Evolutionary conservation across 352 stramenopile genomes (phyloP), one percentile per base, ranked within the genome.

Genomic region (Phytopythium vexans): DNA sequence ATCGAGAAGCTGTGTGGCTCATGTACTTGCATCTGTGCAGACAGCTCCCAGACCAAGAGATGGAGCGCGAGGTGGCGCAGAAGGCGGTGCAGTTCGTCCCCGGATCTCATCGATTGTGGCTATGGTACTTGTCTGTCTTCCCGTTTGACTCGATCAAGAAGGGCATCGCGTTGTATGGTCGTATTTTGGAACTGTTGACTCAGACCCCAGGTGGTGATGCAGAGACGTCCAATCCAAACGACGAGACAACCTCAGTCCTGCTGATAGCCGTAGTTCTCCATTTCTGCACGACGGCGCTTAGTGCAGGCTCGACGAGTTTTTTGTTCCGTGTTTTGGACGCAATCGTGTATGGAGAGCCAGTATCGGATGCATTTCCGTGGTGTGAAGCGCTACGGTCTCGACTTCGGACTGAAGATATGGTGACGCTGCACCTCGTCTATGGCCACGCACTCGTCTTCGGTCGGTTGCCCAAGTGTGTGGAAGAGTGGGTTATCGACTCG

Each of bases 1-100:
- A 79, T 54, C 65, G 55, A 52, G 70, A 79, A 68, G 60, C 64
- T 6, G 46, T 79, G 31, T 79, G 70, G 70, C 44, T 79, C 6
- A 35, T 79, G 32, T 75, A 79, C 57, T 49, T 79, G 38, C 66
- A 65, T 57, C 38, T 79, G 21, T 76, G 63, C 27, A 46, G 49
- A 38, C 44, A 67, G 33, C 39, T 71, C 12, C 61, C 54, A 10
- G 59, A 41, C 44, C 62, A 54, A 14, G 54, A 79, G 52, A 67
- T 56, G 7, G 63, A 74, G 55, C 43, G 69, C 8, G 66, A 79
- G 35, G 72, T 58, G 43, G 70, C 54, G 9, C 63, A 72, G 31
- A 66, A 79, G 56, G 63, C 57, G 6, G 64, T 69, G n/a, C 63
- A 74, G 49, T 79, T 79, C 58, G 35, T 79, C 5, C 59, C 61